Conservation (phyloP, 2,329 filamentous ascomycete genomes). For the Cladosporium sp. region DNA sequence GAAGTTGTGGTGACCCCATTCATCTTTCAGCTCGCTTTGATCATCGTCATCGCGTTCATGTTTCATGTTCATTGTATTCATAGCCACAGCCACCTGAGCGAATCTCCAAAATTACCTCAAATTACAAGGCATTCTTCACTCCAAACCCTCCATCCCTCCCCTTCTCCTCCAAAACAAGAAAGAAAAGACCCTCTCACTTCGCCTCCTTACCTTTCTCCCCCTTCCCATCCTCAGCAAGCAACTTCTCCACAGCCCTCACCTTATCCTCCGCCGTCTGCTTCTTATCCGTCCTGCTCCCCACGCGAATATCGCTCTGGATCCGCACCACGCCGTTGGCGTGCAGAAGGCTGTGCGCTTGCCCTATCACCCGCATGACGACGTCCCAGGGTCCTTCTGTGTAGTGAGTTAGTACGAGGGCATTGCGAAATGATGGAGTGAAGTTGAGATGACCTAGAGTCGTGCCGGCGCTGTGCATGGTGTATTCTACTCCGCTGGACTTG, state of each 20-base stretch:
- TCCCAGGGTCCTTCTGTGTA: slow-evolving; percentile 82
- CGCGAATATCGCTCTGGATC: slow-evolving; percentile 84
- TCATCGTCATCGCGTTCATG: too few relatives aligned
- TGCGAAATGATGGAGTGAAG: not conserved
- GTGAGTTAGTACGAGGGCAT: not conserved
- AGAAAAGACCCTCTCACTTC: not conserved
- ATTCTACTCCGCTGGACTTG: slow-evolving; percentile 72
- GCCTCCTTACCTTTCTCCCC: slow-evolving; percentile 5
- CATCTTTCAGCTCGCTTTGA: too few relatives aligned
- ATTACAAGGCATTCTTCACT: too few relatives aligned
- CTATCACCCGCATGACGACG: slow-evolving; percentile 76
- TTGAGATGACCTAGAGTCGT: slow-evolving; percentile 77
- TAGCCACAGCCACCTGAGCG: too few relatives aligned
- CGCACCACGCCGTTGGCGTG: slow-evolving; percentile 73
- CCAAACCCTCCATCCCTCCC: too few relatives aligned
- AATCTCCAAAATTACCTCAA: too few relatives aligned
- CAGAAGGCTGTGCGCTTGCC: slow-evolving; percentile 74
- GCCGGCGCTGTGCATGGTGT: slow-evolving; percentile 88
- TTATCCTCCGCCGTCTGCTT: slow-evolving; percentile 77
- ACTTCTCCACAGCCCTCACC: slow-evolving; percentile 57
- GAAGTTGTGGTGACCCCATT: too few relatives aligned
- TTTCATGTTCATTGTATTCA: not conserved
- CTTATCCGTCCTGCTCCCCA: slow-evolving; percentile 84
- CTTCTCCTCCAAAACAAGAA: too few relatives aligned
- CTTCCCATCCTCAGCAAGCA: slow-evolving; percentile 40